Conservation (phyloP, 768 basidiomycete species). For the Suillus decipiens region DNA sequence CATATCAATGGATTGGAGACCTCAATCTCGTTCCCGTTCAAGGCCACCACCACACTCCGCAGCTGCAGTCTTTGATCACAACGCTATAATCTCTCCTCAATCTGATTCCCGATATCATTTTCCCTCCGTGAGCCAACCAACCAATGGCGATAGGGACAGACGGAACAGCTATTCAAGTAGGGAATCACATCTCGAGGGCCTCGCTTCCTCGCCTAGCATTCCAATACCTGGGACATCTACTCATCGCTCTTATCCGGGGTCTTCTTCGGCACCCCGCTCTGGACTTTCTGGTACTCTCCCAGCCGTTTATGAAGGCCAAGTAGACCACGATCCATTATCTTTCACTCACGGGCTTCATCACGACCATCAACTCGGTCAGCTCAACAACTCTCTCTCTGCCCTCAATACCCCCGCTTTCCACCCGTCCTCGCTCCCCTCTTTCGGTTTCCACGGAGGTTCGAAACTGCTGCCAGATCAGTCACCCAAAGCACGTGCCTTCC, state of each 20-base stretch:
- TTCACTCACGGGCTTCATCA: constrained; percentile 39
- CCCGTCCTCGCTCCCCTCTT: constrained; percentile 74
- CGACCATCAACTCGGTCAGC: constrained; percentile 33
- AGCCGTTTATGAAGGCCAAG: constrained; percentile 47
- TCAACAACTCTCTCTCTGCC: constrained; percentile 40
- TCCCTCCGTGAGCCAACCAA: constrained; percentile 28
- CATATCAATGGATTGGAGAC: constrained; percentile 90
- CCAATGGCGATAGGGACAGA: constrained; percentile 29
- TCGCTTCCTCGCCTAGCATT: constrained; percentile 32
- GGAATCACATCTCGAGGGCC: constrained; percentile 18
- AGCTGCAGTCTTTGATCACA: constrained; percentile 50
- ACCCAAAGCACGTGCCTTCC: constrained; percentile 58
- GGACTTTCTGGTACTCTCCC: constrained; percentile 40
- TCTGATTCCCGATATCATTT: constrained; percentile 51
- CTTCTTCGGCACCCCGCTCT: constrained; percentile 39
- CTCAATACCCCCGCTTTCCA: constrained; percentile 53
- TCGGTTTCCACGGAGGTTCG: constrained; percentile 63
- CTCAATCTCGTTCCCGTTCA: constrained; percentile 75
- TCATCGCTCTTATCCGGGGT: constrained; percentile 49
- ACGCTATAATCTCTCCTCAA: constrained; percentile 31
- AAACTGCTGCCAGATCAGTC: constrained; percentile 34
- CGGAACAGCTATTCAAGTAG: constrained; percentile 24
- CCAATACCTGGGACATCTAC: constrained; percentile 45
- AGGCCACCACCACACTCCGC: constrained; percentile 66
- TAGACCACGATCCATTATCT: constrained; percentile 35